Percentiles rank a stretch among this genome's conserved stretches.
Conservation (phyloP, 768 basidiomycete genomes). For the Tremella fuciformis region DNA sequence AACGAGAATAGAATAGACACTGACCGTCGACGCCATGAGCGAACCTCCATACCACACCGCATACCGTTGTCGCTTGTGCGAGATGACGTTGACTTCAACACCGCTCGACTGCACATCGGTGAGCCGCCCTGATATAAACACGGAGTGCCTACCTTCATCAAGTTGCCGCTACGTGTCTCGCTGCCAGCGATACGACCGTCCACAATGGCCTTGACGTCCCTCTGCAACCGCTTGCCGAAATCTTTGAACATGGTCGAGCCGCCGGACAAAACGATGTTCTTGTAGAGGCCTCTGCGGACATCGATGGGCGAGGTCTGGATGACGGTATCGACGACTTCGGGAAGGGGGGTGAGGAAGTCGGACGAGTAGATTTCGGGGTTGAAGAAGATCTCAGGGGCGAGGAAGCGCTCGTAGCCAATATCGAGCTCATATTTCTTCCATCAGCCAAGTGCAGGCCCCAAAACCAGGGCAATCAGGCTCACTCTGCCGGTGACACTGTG, state of each 20-base stretch:
- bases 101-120: constrained; percentile 70
- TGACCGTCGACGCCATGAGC: constrained; percentile 82
- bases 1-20: constrained; percentile 38
- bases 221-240: constrained; percentile 93
- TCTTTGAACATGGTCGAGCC: constrained; percentile 99
- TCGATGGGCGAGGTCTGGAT: constrained; percentile 96
- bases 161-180: constrained; percentile 65
- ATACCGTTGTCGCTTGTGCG: constrained; percentile 92
- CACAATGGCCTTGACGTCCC: constrained; percentile 89
- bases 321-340: constrained; percentile 91
- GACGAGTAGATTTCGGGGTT: constrained; percentile 98
- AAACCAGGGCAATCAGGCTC: constrained; percentile 37
- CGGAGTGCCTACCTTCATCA: neutral
- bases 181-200: constrained; percentile 81
- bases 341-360: constrained; percentile 93
- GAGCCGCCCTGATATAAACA: neutral
- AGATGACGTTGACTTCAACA: constrained; percentile 96
- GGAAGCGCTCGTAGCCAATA: constrained; percentile 97
- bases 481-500: constrained; percentile 89
- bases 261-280: constrained; percentile 97
- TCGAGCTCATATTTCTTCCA: constrained; percentile 86
- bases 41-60: constrained; percentile 99
- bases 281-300: constrained; percentile 92
- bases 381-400: constrained; percentile 99
- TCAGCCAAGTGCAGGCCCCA: neutral